Conservation (phyloP, 495 filamentous ascomycete genomes). For the Endocarpon pusillum region DNA sequence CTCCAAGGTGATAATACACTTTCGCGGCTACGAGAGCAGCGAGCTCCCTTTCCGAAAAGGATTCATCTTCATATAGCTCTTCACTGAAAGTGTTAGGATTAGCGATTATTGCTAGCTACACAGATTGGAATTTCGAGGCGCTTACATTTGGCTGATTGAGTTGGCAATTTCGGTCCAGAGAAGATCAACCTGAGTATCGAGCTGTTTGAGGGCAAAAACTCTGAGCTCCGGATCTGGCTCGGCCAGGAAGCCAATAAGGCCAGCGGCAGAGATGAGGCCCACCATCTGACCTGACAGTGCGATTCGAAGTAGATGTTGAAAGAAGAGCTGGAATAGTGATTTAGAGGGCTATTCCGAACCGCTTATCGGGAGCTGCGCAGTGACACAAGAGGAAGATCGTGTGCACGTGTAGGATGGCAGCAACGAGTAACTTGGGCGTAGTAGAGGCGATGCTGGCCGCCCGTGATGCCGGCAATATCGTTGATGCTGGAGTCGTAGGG, state of each 20-base stretch:
- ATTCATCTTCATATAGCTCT: slow-evolving; percentile 90
- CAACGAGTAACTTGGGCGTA: no score
- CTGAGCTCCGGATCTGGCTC: slow-evolving; percentile 87
- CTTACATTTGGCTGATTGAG: slow-evolving; percentile 83
- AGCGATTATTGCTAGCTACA: slow-evolving; percentile 8
- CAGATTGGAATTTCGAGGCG: slow-evolving; percentile 5
- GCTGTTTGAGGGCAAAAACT: slow-evolving; percentile 80
- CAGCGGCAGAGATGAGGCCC: slow-evolving; percentile 81
- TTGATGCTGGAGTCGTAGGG: no score
- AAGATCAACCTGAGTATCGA: slow-evolving; percentile 89
- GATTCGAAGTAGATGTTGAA: no score
- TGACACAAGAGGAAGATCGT: no score
- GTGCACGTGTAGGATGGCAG: no score
- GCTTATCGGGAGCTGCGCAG: no score
- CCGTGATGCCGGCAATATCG: no score
- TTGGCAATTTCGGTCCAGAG: slow-evolving; percentile 95
- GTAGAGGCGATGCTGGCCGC: no score
- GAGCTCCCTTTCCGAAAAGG: slow-evolving; percentile 82
- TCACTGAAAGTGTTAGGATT: slow-evolving; percentile 42
- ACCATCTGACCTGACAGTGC: slow-evolving; percentile 45
- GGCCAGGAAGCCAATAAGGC: slow-evolving; percentile 86
- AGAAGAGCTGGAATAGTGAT: no score
- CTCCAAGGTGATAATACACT: slow-evolving; percentile 96
- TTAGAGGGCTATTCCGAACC: no score
- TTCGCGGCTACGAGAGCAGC: slow-evolving; percentile 91